A percentile compares a stretch with the other conserved stretches of the same genome.
phyloP scores from a whole-genome alignment of 2,329 filamentous ascomycete genomes.

The Microcyclospora pomicola region DNA sequence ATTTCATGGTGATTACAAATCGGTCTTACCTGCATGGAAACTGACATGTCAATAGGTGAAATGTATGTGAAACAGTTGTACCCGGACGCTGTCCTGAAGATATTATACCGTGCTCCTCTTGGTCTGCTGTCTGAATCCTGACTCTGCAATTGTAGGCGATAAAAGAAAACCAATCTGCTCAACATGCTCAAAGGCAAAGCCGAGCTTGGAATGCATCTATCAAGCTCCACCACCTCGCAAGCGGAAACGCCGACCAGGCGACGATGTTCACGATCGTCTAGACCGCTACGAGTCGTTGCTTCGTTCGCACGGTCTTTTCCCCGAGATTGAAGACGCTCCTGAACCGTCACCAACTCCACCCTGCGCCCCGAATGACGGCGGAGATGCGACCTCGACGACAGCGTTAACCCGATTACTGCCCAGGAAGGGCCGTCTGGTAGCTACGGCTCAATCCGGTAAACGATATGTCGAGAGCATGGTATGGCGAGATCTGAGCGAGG shows the following conservation, averaged over 20 bases:
- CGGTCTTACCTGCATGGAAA: no score
- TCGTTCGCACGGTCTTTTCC: slow-evolving; percentile 22
- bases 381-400: not conserved
- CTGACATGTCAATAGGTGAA: no score
- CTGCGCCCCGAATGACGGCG: not conserved
- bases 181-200: slow-evolving; percentile 21
- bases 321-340: not conserved
- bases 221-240: slow-evolving; percentile 26
- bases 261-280: slow-evolving; percentile 23
- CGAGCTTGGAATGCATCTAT: slow-evolving; percentile 26
- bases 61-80: no score
- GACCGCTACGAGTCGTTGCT: slow-evolving; percentile 29
- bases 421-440: not conserved
- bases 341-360: not conserved
- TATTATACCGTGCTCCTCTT: no score
- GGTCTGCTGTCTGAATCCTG: no score
- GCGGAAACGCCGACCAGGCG: slow-evolving; percentile 25
- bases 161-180: slow-evolving; percentile 21
- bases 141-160: slow-evolving; percentile 12
- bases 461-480: slow-evolving; percentile 29
- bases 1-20: no score
- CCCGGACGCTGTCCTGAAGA: no score
- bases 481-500: slow-evolving; percentile 18
- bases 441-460: slow-evolving; percentile 11
- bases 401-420: not conserved